A percentile compares a stretch with the other conserved stretches of the same genome.
Conservation (phyloP, 2,329 filamentous ascomycete species). For the Rosellinia necatrix region DNA sequence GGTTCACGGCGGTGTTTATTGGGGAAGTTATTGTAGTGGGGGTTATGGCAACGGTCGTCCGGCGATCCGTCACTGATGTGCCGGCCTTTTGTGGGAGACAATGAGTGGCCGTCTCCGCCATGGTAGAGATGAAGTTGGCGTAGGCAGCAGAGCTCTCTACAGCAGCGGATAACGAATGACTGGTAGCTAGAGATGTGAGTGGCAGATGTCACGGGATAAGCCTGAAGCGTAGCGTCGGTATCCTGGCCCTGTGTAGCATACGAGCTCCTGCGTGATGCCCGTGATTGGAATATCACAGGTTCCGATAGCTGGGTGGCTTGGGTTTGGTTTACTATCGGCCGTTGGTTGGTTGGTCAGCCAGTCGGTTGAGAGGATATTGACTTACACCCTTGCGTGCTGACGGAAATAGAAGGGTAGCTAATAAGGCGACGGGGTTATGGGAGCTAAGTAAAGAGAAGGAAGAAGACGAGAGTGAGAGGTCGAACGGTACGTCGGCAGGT, state of each 20-base stretch:
- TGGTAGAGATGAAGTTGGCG: conserved; percentile 15
- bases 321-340: not conserved
- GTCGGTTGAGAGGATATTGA: too few relatives aligned
- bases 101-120: conserved; percentile 37
- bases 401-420: not conserved
- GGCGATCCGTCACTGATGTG: conserved; percentile 31
- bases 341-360: too few relatives aligned
- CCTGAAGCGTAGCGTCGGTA: conserved; percentile 7
- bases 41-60: conserved; percentile 36
- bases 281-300: not conserved
- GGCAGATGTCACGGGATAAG: conserved; percentile 13
- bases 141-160: not conserved
- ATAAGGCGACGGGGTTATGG: not conserved
- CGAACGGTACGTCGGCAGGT: not conserved
- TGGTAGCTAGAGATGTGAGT: not conserved
- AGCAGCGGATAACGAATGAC: not conserved
- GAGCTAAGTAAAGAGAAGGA: not conserved
- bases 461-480: not conserved
- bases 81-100: conserved; percentile 28
- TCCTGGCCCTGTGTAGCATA: conserved; percentile 13
- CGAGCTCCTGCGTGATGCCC: not conserved
- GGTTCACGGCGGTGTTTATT: conserved; percentile 35
- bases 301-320: conserved; percentile 1
- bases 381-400: not conserved
- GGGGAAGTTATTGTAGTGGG: conserved; percentile 34